A percentile compares a stretch with the other conserved stretches of the same genome.
phyloP scores from a whole-genome alignment of 2,329 filamentous ascomycete genomes.

The Mariannaea sp. region DNA sequence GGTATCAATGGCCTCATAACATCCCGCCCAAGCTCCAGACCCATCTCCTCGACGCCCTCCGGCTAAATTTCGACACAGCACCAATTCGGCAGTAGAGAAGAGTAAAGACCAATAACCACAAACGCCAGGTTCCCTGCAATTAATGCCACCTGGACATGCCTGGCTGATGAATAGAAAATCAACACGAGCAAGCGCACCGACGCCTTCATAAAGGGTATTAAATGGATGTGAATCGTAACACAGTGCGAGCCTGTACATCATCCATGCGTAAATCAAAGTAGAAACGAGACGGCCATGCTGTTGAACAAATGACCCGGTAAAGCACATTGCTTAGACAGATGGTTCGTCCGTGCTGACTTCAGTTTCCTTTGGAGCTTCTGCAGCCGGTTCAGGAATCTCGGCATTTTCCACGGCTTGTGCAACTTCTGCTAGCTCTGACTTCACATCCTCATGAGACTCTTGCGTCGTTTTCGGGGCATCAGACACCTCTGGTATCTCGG shows the following conservation, averaged over 20 bases:
- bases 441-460: not conserved
- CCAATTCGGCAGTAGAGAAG: conserved; percentile 13
- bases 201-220: conserved; percentile 39
- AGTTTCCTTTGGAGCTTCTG: conserved; percentile 1
- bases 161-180: conserved; percentile 29
- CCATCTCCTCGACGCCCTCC: conserved; percentile 27
- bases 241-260: conserved; percentile 24
- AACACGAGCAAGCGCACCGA: conserved; percentile 29
- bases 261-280: conserved; percentile 16
- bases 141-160: conserved; percentile 30
- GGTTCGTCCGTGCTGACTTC: conserved; percentile 16
- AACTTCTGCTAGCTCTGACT: not conserved
- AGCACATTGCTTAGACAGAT: conserved; percentile 24
- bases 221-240: conserved; percentile 35
- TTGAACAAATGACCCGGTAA: not conserved
- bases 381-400: conserved; percentile 13
- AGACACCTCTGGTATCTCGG: conserved; percentile 16
- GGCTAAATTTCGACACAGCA: conserved; percentile 17
- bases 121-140: conserved; percentile 33
- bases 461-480: conserved; percentile 8
- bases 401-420: not conserved
- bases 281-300: not conserved
- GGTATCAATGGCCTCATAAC: conserved; percentile 19
- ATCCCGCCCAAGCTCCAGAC: conserved; percentile 15
- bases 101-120: conserved; percentile 23